Evolutionary conservation across 805 yeast genomes (phyloP), one percentile per base, ranked within the genome.

Genomic region (Wickerhamiella allomyrinae): DNA sequence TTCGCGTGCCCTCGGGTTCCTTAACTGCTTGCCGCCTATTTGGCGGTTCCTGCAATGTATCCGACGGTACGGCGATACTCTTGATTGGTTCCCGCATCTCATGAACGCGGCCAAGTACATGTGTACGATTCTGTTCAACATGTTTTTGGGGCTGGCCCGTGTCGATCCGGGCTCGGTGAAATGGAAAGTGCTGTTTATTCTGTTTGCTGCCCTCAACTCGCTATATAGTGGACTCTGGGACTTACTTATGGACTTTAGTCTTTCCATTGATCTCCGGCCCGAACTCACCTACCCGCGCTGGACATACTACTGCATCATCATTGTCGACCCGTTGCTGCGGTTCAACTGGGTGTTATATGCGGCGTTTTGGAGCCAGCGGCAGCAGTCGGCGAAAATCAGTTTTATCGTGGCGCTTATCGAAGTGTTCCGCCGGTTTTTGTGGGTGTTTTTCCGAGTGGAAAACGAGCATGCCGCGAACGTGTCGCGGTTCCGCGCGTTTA

Each of bases 401-500:
- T 87, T 89, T 56, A 68, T 74, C 40, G 74, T 91, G 39, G 95
- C 94, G 0, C 49, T 82, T 22, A 84, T 91, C 0, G 98, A 91
- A 59, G 61, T 85, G 3, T 25, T 81, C 2, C 71, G 98, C 57
- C 69, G 98, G 56, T 80, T 84, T 51, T 64, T 89, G 11, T 91
- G 98, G 98, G 69, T 85, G 7, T 73, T 82, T 39, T 79, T 91
- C 66, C 77, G 98, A 63, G 80, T 91, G 71, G 98, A 91, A 53
- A 91, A 91, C 60, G 97, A 91, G 60, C 98, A 91, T 59, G 79
- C 87, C 37, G 77, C 96, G 0, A 89, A 89, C 57, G 94, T 86
- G 9, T 76, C 76, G 42, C 63, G 85, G 35, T 82, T 78, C 60
- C 71, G 94, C 49, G 97, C 96, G 0, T 78, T 93, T 8, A 74